Conservation (phyloP, 345 rosid genomes). For the Leavenworthia alabamica region DNA sequence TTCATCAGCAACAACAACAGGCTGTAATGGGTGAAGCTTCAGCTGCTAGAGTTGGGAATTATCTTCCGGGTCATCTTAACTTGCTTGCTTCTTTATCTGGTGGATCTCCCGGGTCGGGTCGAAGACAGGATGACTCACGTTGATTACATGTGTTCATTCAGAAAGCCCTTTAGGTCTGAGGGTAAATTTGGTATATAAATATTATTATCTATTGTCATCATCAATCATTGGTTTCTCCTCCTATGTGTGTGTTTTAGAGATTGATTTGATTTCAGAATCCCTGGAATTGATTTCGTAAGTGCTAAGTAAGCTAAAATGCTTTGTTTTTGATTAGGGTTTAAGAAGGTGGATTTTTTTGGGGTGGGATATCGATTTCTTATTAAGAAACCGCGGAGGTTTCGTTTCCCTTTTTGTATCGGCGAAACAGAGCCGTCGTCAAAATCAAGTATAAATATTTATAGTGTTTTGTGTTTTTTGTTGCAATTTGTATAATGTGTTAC, state of each 20-base stretch:
- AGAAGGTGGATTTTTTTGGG: not conserved
- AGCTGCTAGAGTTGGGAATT: slow-evolving; percentile 74
- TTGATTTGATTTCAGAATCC: too few relatives aligned
- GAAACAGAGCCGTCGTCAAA: too few relatives aligned
- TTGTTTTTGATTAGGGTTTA: slow-evolving; percentile 24
- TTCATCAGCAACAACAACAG: slow-evolving; percentile 59
- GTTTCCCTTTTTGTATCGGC: too few relatives aligned
- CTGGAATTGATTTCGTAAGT: too few relatives aligned
- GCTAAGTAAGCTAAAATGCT: not conserved
- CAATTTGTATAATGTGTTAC: slow-evolving; percentile 25
- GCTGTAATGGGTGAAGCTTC: slow-evolving; percentile 88
- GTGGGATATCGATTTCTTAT: not conserved
- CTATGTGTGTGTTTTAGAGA: too few relatives aligned
- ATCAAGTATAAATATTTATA: too few relatives aligned
- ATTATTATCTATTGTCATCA: too few relatives aligned
- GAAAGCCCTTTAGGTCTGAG: too few relatives aligned
- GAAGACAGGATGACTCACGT: slow-evolving; percentile 51
- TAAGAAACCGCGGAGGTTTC: too few relatives aligned
- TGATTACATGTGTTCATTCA: too few relatives aligned
- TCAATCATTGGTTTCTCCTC: slow-evolving; percentile 6
- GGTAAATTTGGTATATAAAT: too few relatives aligned
- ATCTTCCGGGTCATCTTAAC: slow-evolving; percentile 80
- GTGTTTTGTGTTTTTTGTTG: not conserved
- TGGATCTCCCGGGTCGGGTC: slow-evolving; percentile 54
- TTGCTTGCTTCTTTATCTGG: slow-evolving; percentile 81